Evolutionary conservation across 148 eudicot genomes (phyloP), one percentile per base, ranked within the genome.

Genomic region (Salicornia ramosissima): DNA sequence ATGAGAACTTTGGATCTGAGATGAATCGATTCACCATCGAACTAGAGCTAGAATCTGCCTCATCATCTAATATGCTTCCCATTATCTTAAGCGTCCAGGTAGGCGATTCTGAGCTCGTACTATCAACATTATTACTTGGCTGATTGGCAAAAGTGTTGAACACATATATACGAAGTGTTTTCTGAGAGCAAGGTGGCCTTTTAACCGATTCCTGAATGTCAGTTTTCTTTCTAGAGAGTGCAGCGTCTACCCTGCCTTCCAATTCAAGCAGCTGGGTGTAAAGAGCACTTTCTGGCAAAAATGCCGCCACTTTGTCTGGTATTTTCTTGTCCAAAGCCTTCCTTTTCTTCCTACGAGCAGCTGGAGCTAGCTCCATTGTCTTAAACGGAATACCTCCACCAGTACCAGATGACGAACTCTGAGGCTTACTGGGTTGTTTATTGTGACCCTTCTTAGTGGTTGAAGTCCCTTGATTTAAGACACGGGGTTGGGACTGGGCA

Each of bases 311-410:
- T 52, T 84, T 85, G 5, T 82, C 86, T 0, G 96, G 97, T 49
- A 94, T 80, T 54, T 80, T 74, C 72, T 80, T 84, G 74, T 87
- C 97, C 26, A 86, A 69, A 36, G 59, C 72, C 76, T 88, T 91
- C 72, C 86, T 80, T 71, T 90, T 94, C 80, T 78, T 89, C 79
- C 88, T 82, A 71, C 81, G 83, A 82, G 87, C 85, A 64, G 97
- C 98, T 19, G 97, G 98, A 43, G 98, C 78, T 30, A 94, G 59
- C 78, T 94, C 98, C 87, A 88, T 88, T 24, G 88, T 86, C 80
- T 88, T 93, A 71, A 88, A 78, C 5, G 87, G 90, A 2, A 86
- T 80, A 36, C 81, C 85, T 0, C 81, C 65, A 25, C 82, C 84
- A 21, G 79, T 66, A 36, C 82, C 82, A 5, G 91, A 78, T 45